A percentile compares a stretch with the other conserved stretches of the same genome.
phyloP scores from a whole-genome alignment of 2,329 filamentous ascomycete species.

The Claviceps sp. region DNA sequence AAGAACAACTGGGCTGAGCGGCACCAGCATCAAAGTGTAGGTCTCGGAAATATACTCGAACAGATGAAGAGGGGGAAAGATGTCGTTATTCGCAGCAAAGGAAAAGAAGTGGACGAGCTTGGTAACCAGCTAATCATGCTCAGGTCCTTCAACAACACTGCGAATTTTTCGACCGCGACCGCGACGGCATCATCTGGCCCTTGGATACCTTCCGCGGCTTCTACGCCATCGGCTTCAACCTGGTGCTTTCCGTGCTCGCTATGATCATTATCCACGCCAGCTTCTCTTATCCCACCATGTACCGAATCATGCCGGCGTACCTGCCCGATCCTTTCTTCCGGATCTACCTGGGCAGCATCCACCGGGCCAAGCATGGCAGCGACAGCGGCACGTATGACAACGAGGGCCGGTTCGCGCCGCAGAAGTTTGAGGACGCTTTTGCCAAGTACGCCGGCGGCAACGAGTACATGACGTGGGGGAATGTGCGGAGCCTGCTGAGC shows the following conservation, averaged over 20 bases:
- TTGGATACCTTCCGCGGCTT: conserved; percentile 26
- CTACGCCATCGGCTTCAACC: conserved; percentile 24
- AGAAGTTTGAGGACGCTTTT: conserved; percentile 38
- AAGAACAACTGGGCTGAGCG: conserved; percentile 16
- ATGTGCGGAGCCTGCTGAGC: conserved; percentile 23
- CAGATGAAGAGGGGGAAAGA: neutral
- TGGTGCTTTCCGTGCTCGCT: conserved; percentile 24
- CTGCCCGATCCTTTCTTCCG: conserved; percentile 25
- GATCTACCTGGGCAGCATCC: conserved; percentile 23
- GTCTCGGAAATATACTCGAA: no score
- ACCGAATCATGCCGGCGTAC: conserved; percentile 25
- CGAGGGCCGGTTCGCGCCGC: conserved; percentile 34
- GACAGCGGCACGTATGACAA: conserved; percentile 32
- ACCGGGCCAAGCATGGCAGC: conserved; percentile 32
- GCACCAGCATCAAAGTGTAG: conserved; percentile 19
- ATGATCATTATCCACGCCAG: conserved; percentile 26
- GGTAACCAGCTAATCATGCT: no score
- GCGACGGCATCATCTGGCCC: conserved; percentile 26
- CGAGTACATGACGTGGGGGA: conserved; percentile 22
- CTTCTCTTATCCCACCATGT: conserved; percentile 33
- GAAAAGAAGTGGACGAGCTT: neutral
- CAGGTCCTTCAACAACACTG: conserved; percentile 24
- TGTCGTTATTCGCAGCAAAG: neutral
- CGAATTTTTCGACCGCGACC: conserved; percentile 26
- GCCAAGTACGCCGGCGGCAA: conserved; percentile 29